Evolutionary conservation across 2,329 filamentous ascomycete genomes (phyloP).

Genomic region (Colletotrichum cuscutae): DNA sequence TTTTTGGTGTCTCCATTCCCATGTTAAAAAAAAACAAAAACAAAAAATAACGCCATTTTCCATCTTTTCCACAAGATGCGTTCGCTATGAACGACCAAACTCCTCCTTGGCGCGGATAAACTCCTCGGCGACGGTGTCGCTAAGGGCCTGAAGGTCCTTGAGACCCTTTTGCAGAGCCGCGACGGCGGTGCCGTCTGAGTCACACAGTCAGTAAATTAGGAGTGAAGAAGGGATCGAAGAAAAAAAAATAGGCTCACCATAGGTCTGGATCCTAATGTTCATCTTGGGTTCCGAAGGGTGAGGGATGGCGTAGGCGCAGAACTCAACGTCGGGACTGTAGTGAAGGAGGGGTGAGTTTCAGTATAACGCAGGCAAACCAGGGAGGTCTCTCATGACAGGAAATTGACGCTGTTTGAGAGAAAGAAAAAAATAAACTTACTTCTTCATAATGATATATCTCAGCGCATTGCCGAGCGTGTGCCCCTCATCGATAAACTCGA

Average conservation of each 20-base stretch:
- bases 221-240: neutral
- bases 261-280: slow-evolving; percentile 98
- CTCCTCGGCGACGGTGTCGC: slow-evolving; percentile 92
- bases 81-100: slow-evolving; percentile 51
- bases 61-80: neutral
- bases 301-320: slow-evolving; percentile 97
- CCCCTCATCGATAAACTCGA: slow-evolving; percentile 93
- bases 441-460: slow-evolving; percentile 98
- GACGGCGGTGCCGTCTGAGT: slow-evolving; percentile 79
- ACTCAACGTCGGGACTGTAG: slow-evolving; percentile 89
- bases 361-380: neutral
- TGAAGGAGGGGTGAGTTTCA: slow-evolving; percentile 9
- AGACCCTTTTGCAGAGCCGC: slow-evolving; percentile 92
- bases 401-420: too few relatives aligned
- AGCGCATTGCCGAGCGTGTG: slow-evolving; percentile 96
- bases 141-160: slow-evolving; percentile 87
- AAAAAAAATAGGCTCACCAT: slow-evolving; percentile 68
- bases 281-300: slow-evolving; percentile 96
- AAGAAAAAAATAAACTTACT: slow-evolving; percentile 61
- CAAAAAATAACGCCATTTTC: neutral
- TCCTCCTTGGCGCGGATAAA: slow-evolving; percentile 60
- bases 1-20: slow-evolving; percentile 7
- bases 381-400: too few relatives aligned
- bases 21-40: neutral
- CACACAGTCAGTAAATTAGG: slow-evolving; percentile 6